These are phyloP conservation scores for Oryza longistaminata DNA, from an alignment of 176 grass and related monocot species.

Conservation along the genomic window DNA sequence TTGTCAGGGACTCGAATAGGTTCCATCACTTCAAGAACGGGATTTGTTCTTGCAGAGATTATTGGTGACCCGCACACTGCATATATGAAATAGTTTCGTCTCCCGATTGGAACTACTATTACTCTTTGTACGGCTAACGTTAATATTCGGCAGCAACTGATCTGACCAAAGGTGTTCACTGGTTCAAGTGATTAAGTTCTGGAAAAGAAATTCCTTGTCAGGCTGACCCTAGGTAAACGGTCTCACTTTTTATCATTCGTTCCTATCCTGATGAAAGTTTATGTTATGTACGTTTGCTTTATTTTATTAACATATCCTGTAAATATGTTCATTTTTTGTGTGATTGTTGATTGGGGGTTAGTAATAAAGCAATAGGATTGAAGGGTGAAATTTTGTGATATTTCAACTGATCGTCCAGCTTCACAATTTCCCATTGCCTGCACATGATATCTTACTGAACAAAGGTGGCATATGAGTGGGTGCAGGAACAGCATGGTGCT, in stretches of 20 bases:
- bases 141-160: neutral
- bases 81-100: neutral
- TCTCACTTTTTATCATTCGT: neutral
- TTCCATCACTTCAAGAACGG: constrained; percentile 72
- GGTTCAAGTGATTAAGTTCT: neutral
- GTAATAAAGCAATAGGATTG: neutral
- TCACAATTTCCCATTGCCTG: neutral
- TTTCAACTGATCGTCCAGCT: neutral
- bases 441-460: neutral
- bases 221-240: neutral
- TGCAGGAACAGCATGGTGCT: too few relatives aligned
- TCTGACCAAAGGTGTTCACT: neutral
- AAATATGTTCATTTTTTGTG: constrained; percentile 12
- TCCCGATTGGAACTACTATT: neutral
- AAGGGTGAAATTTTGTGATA: neutral
- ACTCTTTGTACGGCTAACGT: neutral
- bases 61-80: constrained; percentile 54
- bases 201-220: neutral
- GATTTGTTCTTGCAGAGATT: constrained; percentile 62
- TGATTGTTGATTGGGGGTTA: neutral
- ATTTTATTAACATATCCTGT: neutral
- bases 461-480: neutral
- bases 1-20: constrained; percentile 61
- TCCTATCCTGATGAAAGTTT: neutral
- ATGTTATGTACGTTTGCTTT: neutral